Conservation (phyloP, 176 grass and related monocot genomes). For the Lolium rigidum region DNA sequence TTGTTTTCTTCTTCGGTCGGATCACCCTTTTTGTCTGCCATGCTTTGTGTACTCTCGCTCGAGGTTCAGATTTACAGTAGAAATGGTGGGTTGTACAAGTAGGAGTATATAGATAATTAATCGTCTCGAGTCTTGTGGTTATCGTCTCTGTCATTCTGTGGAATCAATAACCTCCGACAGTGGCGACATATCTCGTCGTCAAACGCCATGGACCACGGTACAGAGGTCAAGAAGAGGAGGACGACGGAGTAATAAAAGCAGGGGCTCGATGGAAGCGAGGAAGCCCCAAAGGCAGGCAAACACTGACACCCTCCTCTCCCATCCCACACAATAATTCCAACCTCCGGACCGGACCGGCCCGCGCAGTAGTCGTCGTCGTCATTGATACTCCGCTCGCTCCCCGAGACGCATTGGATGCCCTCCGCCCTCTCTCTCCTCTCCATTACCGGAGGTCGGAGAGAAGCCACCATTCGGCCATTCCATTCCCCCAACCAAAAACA, state of each 20-base stretch:
- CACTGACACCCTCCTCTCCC: not conserved
- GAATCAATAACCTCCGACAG: too few relatives aligned
- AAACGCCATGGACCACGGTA: not conserved
- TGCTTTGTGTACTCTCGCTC: too few relatives aligned
- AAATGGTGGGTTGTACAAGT: too few relatives aligned
- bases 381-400: constrained; percentile 16
- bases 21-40: too few relatives aligned
- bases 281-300: not conserved
- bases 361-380: constrained; percentile 25
- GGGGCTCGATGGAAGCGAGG: not conserved
- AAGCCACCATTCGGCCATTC: not conserved
- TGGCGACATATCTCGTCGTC: too few relatives aligned
- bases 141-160: too few relatives aligned
- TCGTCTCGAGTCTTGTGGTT: too few relatives aligned
- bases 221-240: not conserved
- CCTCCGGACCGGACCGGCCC: constrained; percentile 26
- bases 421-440: not conserved
- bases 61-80: too few relatives aligned
- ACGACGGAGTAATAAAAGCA: constrained; percentile 5
- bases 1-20: too few relatives aligned
- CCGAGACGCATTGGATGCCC: constrained; percentile 55
- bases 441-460: constrained; percentile 16
- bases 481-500: not conserved
- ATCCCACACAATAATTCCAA: constrained; percentile 41
- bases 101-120: too few relatives aligned